phyloP scores from a whole-genome alignment of 768 basidiomycete genomes.

The Tricholoma flavovirens region DNA sequence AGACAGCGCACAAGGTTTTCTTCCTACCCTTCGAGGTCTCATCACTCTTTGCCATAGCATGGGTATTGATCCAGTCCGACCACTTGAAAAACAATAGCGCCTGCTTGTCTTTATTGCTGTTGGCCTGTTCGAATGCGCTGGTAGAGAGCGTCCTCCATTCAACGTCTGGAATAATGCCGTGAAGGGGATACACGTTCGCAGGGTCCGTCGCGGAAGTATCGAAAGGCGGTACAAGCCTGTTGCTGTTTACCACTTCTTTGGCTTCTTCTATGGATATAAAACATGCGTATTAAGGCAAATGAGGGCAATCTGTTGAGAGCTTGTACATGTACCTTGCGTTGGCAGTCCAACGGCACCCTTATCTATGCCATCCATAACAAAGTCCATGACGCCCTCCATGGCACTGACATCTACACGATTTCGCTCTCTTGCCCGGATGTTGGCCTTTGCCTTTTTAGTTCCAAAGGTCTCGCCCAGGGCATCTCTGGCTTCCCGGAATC shows the following conservation, averaged over 20 bases:
- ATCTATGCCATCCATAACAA: slow-evolving; percentile 80
- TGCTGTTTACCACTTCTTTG: slow-evolving; percentile 54
- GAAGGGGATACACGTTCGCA: slow-evolving; percentile 67
- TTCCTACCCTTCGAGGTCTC: slow-evolving; percentile 51
- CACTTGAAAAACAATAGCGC: slow-evolving; percentile 56
- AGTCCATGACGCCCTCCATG: slow-evolving; percentile 78
- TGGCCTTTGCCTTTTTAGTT: slow-evolving; percentile 87
- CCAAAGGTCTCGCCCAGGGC: slow-evolving; percentile 91
- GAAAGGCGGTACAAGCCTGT: slow-evolving; percentile 73
- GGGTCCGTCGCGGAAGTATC: slow-evolving; percentile 61
- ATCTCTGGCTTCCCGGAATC: slow-evolving; percentile 60
- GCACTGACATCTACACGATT: slow-evolving; percentile 86
- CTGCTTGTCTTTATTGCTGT: slow-evolving; percentile 40
- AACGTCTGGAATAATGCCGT: slow-evolving; percentile 70
- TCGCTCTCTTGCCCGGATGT: slow-evolving; percentile 79
- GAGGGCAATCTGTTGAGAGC: neutral
- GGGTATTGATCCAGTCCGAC: slow-evolving; percentile 69
- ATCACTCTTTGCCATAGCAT: slow-evolving; percentile 39
- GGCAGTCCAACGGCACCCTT: slow-evolving; percentile 64
- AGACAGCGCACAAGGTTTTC: slow-evolving; percentile 49
- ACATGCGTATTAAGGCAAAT: neutral
- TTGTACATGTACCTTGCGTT: slow-evolving; percentile 49
- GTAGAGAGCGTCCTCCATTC: slow-evolving; percentile 74
- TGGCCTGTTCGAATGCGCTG: slow-evolving; percentile 47
- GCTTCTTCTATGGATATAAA: slow-evolving; percentile 49